Evolutionary conservation across 164 flowering plant genomes (phyloP).

Genomic region (grape (Vitis vinifera)): DNA sequence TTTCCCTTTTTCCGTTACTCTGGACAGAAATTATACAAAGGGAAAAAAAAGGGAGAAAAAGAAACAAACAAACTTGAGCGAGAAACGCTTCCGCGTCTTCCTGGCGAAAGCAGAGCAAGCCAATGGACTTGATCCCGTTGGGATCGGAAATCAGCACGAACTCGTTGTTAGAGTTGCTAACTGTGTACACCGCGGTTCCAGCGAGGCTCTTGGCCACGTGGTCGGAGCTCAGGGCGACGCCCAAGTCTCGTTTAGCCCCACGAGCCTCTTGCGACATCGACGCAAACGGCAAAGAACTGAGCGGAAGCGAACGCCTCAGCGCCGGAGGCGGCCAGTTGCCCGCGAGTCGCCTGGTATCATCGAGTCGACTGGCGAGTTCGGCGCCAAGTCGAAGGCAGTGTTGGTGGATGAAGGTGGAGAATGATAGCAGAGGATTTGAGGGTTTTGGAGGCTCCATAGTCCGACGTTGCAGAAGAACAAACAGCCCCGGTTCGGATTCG

Average conservation of each 20-base stretch:
- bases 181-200: conserved; percentile 83
- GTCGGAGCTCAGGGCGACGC: conserved; percentile 46
- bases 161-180: conserved; percentile 86
- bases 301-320: background rate
- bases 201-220: conserved; percentile 72
- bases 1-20: no score
- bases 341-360: conserved; percentile 49
- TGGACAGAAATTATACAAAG: no score
- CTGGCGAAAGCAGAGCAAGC: conserved; percentile 83
- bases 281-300: conserved; percentile 43
- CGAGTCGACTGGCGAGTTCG: conserved; percentile 49
- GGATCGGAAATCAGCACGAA: conserved; percentile 92
- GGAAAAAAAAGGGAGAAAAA: background rate
- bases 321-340: conserved; percentile 8
- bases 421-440: conserved; percentile 51
- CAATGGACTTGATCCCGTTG: conserved; percentile 65
- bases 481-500: no score
- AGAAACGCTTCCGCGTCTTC: conserved; percentile 94
- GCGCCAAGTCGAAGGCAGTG: conserved; percentile 50
- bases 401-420: conserved; percentile 62
- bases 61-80: conserved; percentile 57
- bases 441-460: conserved; percentile 40
- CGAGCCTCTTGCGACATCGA: conserved; percentile 43
- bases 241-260: conserved; percentile 21
- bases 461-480: no score